A percentile compares a stretch with the other conserved stretches of the same genome.
Conservation (phyloP, 2,329 filamentous ascomycete genomes). For the Diaporthe ampelina region DNA sequence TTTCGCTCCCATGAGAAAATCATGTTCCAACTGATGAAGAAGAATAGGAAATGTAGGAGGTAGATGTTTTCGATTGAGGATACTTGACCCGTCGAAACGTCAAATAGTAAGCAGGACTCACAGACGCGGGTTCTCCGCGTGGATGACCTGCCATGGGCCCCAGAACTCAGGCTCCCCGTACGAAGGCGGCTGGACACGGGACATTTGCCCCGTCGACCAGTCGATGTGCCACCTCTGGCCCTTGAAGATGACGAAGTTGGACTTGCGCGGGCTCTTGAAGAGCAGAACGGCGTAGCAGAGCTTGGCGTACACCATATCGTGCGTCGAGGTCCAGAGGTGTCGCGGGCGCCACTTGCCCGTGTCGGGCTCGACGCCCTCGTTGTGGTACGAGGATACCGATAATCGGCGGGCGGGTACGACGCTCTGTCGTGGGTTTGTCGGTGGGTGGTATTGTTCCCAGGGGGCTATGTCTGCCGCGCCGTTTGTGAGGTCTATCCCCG, state of each 20-base stretch:
- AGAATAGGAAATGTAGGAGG: background rate
- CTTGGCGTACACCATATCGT: conserved; percentile 72
- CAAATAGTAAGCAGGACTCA: conserved; percentile 44
- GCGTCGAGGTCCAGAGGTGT: conserved; percentile 67
- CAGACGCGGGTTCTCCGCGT: conserved; percentile 63
- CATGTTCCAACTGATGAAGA: conserved; percentile 11
- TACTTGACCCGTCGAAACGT: background rate
- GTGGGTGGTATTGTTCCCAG: conserved; percentile 21
- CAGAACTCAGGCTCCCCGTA: conserved; percentile 66
- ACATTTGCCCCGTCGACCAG: conserved; percentile 70
- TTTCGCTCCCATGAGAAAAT: conserved; percentile 33
- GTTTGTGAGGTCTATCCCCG: conserved; percentile 16
- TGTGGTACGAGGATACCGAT: conserved; percentile 61
- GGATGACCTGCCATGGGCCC: conserved; percentile 64
- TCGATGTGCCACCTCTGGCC: conserved; percentile 72
- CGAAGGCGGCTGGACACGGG: conserved; percentile 65
- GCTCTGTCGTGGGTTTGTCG: background rate
- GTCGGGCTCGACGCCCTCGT: conserved; percentile 60
- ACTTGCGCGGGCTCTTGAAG: conserved; percentile 69
- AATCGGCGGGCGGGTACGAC: conserved; percentile 51
- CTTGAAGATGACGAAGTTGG: conserved; percentile 68
- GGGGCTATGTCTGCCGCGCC: conserved; percentile 31
- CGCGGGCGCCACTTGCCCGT: conserved; percentile 70
- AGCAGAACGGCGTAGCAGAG: conserved; percentile 72
- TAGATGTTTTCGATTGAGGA: background rate